Evolutionary conservation across 2,329 filamentous ascomycete species (phyloP).

Genomic region (Chalaropsis ovoidea): DNA sequence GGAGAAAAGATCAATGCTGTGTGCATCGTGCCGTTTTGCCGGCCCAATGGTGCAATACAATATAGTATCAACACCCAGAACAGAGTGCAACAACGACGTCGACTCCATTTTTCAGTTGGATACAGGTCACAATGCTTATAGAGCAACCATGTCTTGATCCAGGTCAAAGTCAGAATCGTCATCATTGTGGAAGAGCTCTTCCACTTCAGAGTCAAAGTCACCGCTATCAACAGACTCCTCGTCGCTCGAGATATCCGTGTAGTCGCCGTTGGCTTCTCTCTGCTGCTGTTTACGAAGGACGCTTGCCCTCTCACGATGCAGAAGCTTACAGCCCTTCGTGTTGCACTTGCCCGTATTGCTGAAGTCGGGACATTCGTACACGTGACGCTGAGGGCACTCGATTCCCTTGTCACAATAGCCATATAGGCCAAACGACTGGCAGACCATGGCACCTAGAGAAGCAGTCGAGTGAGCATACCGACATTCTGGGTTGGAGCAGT

Average conservation of each 20-base stretch:
- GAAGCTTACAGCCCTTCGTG: slow-evolving; percentile 69
- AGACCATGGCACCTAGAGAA: slow-evolving; percentile 67
- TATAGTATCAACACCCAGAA: neutral
- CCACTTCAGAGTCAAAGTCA: slow-evolving; percentile 68
- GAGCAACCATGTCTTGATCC: slow-evolving; percentile 24
- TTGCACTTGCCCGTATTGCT: slow-evolving; percentile 81
- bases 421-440: slow-evolving; percentile 69
- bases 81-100: too few species aligned
- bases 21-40: neutral
- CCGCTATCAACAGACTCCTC: slow-evolving; percentile 63
- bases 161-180: slow-evolving; percentile 32
- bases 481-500: slow-evolving; percentile 79
- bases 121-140: slow-evolving; percentile 22
- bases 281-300: slow-evolving; percentile 56
- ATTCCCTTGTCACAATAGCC: slow-evolving; percentile 82
- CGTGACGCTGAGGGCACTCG: slow-evolving; percentile 70
- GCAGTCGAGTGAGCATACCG: slow-evolving; percentile 78
- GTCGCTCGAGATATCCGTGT: slow-evolving; percentile 67
- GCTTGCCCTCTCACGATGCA: slow-evolving; percentile 80
- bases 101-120: neutral
- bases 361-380: slow-evolving; percentile 90
- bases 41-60: neutral
- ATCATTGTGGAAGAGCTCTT: slow-evolving; percentile 52
- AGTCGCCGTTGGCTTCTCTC: slow-evolving; percentile 37
- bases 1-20: neutral